Evolutionary conservation across 2,329 filamentous ascomycete genomes (phyloP), one percentile per base, ranked within the genome.

Genomic region (Fusarium sp.): DNA sequence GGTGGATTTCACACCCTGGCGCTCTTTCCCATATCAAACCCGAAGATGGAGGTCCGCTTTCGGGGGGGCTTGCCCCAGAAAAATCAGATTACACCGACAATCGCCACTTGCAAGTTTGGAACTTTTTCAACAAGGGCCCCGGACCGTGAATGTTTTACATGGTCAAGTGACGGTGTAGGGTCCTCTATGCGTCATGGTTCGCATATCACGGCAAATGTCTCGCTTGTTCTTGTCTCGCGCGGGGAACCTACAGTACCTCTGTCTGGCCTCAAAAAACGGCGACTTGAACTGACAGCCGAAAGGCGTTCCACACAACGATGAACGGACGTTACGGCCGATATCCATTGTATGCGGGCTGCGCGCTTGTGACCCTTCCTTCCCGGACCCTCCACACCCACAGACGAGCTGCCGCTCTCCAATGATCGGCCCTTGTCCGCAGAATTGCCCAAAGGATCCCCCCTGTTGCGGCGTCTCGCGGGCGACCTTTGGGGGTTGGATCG

Each of bases 41-140:
- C 50, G 50, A 58, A 65, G 62, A 48, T 57, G 64, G 56, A n/a
- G 68, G 52, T 68, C 68, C 72, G 68, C 72, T 74, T 69, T 75
- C 72, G 72, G 72, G 52, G 60, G 20, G 54, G 9, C 45, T 18
- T 39, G 54, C 31, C 54, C 54, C 35, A 33, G 57, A 61, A 31
- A 29, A 37, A 64, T 58, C 63, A 39, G 52, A 61, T 60, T 59
- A 41, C 61, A 56, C 48, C 61, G 33, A 69, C 69, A 61, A 64
- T 59, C 70, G 59, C 70, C 65, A 67, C 69, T 58, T 24, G 22
- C 33, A 29, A 31, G 31, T 24, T 48, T 14, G 20, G 45, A 58
- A 18, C 22, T n/a, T 54, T 54, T 31, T 31, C 31, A 52, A 20
- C 35, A 31, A n/a, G 43, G 60, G 16, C 31, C 20, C 59, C 22